Percentiles rank a stretch among this genome's conserved stretches.
phyloP scores from a whole-genome alignment of 1,284 basidiomycete species.

The Rhodofomes roseus region DNA sequence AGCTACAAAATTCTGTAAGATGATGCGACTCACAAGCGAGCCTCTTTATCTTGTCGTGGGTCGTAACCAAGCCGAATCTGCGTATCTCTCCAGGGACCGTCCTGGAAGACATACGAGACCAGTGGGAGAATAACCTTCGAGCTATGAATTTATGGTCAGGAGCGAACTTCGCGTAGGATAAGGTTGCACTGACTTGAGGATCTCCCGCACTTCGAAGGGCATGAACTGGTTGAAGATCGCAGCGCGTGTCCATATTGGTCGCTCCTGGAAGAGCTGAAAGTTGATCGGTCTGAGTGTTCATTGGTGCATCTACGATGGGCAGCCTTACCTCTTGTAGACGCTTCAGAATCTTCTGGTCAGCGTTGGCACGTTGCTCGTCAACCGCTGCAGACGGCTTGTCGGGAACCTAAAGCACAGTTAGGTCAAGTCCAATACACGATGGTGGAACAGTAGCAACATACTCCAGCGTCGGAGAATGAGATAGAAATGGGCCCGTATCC shows the following conservation, averaged over 20 bases:
- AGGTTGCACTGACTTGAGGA: conserved; percentile 56
- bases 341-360: conserved; percentile 57
- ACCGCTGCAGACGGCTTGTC: conserved; percentile 57
- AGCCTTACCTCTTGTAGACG: conserved; percentile 53
- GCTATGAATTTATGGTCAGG: conserved; percentile 32
- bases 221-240: conserved; percentile 83
- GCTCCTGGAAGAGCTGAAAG: conserved; percentile 56
- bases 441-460: conserved; percentile 24
- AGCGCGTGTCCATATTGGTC: conserved; percentile 87
- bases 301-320: not conserved
- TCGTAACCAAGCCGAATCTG: conserved; percentile 89
- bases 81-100: conserved; percentile 93
- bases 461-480: conserved; percentile 59
- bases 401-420: conserved; percentile 48
- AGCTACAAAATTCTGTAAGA: conserved; percentile 7
- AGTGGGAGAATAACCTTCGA: conserved; percentile 70
- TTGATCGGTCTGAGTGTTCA: not conserved
- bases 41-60: conserved; percentile 67
- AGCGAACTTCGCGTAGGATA: not conserved
- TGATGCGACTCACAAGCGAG: conserved; percentile 61
- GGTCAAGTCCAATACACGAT: too few species aligned
- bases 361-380: conserved; percentile 49
- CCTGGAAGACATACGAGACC: conserved; percentile 84
- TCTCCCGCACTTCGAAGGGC: conserved; percentile 61
- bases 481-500: conserved; percentile 71